These are phyloP conservation scores for Pseudogymnoascus sp. DNA, from an alignment of 2,329 filamentous ascomycete species.

Conservation along the genomic window DNA sequence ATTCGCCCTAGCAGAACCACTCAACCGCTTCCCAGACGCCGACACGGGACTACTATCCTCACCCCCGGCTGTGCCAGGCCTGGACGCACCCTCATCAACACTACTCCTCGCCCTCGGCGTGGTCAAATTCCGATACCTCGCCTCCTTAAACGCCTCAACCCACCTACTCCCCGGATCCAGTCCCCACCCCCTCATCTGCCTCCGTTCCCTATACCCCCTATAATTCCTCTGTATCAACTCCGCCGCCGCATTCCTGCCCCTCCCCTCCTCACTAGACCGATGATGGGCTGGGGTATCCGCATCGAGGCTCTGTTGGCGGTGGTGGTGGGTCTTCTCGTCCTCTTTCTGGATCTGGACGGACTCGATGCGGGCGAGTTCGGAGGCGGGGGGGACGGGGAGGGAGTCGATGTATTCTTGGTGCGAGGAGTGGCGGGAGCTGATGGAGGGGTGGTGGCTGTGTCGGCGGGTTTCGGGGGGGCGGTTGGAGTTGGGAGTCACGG, in stretches of 20 bases:
- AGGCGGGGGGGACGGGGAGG: constrained; percentile 18
- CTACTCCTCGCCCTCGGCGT: constrained; percentile 31
- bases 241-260: constrained; percentile 41
- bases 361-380: constrained; percentile 41
- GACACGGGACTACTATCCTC: constrained; percentile 2
- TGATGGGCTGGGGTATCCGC: not conserved
- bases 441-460: not conserved
- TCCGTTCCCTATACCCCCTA: constrained; percentile 63
- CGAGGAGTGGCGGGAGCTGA: not conserved
- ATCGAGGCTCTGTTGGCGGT: constrained; percentile 17
- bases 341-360: constrained; percentile 36
- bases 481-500: not conserved
- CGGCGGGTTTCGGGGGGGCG: not conserved
- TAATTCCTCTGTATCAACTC: constrained; percentile 62
- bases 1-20: constrained; percentile 53
- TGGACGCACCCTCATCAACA: constrained; percentile 8
- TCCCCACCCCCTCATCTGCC: constrained; percentile 60
- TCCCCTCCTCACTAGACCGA: constrained; percentile 31
- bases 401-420: constrained; percentile 27
- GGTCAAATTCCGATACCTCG: constrained; percentile 44
- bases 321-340: constrained; percentile 19
- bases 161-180: constrained; percentile 33
- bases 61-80: constrained; percentile 7
- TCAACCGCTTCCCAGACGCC: constrained; percentile 4
- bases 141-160: constrained; percentile 43